These are phyloP conservation scores for Chalciporus pseudorubinellus DNA, from an alignment of 768 basidiomycete species.

Conservation along the genomic window DNA sequence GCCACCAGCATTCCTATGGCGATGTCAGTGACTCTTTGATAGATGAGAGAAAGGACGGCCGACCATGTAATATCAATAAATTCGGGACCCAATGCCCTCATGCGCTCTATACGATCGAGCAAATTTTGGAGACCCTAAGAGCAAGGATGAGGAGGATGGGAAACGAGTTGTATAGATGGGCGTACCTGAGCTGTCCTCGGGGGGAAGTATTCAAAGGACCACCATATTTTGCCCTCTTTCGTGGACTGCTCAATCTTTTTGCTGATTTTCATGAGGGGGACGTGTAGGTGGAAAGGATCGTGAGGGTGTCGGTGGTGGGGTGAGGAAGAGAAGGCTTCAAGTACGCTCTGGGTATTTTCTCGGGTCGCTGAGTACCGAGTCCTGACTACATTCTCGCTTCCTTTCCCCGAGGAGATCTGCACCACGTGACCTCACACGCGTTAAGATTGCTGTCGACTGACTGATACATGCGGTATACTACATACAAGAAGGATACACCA, in stretches of 20 bases:
- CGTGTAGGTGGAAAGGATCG: conserved; percentile 23
- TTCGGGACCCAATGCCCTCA: conserved; percentile 92
- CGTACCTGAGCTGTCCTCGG: conserved; percentile 89
- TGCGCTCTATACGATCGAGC: conserved; percentile 96
- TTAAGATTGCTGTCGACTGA: no score
- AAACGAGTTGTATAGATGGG: conserved; percentile 1
- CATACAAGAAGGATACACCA: no score
- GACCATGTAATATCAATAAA: conserved; percentile 98
- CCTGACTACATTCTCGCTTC: no score
- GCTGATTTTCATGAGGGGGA: conserved; percentile 79
- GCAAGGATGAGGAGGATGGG: background rate
- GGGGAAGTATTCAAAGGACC: conserved; percentile 99
- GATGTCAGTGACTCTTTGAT: conserved; percentile 3
- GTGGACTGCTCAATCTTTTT: conserved; percentile 87
- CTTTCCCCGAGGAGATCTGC: conserved; percentile 1
- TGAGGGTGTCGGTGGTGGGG: conserved; percentile 18
- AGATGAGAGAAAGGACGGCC: conserved; percentile 14
- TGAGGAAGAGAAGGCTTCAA: conserved; percentile 4
- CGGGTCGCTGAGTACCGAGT: conserved; percentile 2
- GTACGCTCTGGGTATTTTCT: conserved; percentile 24
- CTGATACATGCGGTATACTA: no score
- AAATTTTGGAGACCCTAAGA: conserved; percentile 73
- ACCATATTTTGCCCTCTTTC: conserved; percentile 88
- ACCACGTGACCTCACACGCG: conserved; percentile 20
- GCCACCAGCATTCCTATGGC: conserved; percentile 88